Conservation (phyloP, 192 early-diverging fungal genomes). For the Umbelopsis ramanniana region DNA sequence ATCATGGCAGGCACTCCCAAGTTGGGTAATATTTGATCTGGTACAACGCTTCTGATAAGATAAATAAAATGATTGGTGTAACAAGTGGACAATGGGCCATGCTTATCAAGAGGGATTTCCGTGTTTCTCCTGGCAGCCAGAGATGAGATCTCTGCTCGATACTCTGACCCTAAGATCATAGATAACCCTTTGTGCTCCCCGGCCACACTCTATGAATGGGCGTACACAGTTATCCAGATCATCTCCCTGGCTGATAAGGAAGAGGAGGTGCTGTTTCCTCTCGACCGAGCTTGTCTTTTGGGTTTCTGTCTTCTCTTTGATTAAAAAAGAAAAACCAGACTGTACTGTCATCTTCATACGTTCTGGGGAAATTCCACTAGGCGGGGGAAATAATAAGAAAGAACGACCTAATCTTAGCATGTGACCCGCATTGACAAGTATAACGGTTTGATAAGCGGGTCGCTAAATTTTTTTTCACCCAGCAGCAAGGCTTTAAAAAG, state of each 20-base stretch:
- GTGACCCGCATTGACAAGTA: slow-evolving; percentile 8
- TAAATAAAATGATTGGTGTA: slow-evolving; percentile 10
- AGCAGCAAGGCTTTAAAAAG: not conserved
- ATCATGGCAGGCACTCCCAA: too few relatives aligned
- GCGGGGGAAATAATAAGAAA: not conserved
- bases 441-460: slow-evolving; percentile 14
- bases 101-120: slow-evolving; percentile 14
- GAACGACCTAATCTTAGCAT: not conserved
- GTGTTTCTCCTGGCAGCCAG: slow-evolving; percentile 13
- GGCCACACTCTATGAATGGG: not conserved
- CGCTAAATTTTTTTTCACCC: not conserved
- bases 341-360: too few relatives aligned
- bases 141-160: not conserved
- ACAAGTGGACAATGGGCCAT: slow-evolving; percentile 15
- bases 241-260: not conserved
- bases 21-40: slow-evolving; percentile 12
- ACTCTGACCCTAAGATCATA: not conserved
- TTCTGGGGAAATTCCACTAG: not conserved
- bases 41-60: slow-evolving; percentile 14
- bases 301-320: not conserved
- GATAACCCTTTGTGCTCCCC: not conserved
- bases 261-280: not conserved
- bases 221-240: not conserved
- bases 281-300: too few relatives aligned
- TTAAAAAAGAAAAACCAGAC: too few relatives aligned